phyloP scores from a whole-genome alignment of 192 early-diverging fungal genomes.

The Geosiphon pyriformis region DNA sequence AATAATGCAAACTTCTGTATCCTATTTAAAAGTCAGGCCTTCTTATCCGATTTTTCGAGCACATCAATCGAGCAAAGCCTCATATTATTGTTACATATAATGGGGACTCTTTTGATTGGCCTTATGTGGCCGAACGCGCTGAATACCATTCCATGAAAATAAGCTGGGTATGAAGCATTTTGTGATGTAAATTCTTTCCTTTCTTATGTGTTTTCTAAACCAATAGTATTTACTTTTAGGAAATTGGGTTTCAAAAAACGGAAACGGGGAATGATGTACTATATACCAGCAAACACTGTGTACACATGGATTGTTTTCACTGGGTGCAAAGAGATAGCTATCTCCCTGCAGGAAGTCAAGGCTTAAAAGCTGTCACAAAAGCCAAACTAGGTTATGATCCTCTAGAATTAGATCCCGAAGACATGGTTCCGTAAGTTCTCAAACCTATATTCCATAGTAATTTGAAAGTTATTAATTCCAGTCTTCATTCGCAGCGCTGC shows the following conservation, averaged over 20 bases:
- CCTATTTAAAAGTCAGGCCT: too few species aligned
- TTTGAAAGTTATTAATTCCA: conserved; percentile 5
- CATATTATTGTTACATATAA: conserved; percentile 95
- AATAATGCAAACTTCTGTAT: too few species aligned
- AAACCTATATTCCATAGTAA: not conserved
- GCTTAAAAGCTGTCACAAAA: conserved; percentile 94
- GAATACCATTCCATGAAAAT: conserved; percentile 77
- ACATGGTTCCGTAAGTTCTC: conserved; percentile 78
- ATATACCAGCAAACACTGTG: conserved; percentile 80
- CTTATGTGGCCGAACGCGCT: conserved; percentile 87
- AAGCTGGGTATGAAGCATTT: conserved; percentile 50
- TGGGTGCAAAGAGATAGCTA: conserved; percentile 99
- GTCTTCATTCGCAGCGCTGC: conserved; percentile 59
- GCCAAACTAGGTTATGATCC: conserved; percentile 97
- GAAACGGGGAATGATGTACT: conserved; percentile 55
- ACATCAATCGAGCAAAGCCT: conserved; percentile 77
- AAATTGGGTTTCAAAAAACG: conserved; percentile 84
- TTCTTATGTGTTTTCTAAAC: not conserved
- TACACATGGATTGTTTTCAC: conserved; percentile 94
- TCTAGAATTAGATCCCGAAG: conserved; percentile 96
- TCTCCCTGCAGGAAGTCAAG: conserved; percentile 93
- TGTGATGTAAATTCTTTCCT: not conserved
- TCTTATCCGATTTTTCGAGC: conserved; percentile 77
- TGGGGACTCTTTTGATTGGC: conserved; percentile 99
- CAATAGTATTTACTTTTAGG: conserved; percentile 36